A percentile compares a stretch with the other conserved stretches of the same genome.
Conservation (phyloP, 2,329 filamentous ascomycete genomes). For the Monosporascus sp. region DNA sequence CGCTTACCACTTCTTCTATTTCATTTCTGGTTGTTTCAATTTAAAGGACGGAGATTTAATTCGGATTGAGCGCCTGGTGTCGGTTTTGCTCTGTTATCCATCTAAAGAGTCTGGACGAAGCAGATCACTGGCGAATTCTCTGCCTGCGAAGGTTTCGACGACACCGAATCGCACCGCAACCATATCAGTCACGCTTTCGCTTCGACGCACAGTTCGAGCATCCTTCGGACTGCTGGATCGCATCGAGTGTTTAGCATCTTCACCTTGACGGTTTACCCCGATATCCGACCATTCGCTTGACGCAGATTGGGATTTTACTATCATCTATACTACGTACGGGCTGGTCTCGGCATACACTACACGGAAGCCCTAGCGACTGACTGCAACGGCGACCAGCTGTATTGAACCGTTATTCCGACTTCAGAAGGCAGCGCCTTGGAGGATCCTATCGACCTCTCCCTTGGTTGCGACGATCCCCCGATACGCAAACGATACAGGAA, state of each 20-base stretch:
- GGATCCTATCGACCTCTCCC: constrained; percentile 3
- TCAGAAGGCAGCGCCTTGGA: constrained; percentile 18
- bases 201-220: constrained; percentile 19
- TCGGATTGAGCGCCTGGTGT: not conserved
- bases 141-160: constrained; percentile 6
- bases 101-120: not conserved
- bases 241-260: constrained; percentile 24
- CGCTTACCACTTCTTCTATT: not conserved
- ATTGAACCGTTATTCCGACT: not conserved
- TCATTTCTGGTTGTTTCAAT: not conserved
- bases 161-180: constrained; percentile 4
- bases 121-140: not conserved
- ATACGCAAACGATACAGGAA: not conserved
- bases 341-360: constrained; percentile 39
- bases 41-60: not conserved
- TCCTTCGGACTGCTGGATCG: constrained; percentile 12
- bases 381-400: constrained; percentile 1
- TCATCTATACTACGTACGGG: constrained; percentile 28
- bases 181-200: constrained; percentile 6
- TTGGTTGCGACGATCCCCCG: not conserved
- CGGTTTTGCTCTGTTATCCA: too few species aligned
- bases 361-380: constrained; percentile 1
- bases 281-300: constrained; percentile 38
- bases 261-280: constrained; percentile 37
- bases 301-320: constrained; percentile 34